These are phyloP conservation scores for Gossypium schwendimanii DNA, from an alignment of 441 rosid genomes.

Conservation along the genomic window DNA sequence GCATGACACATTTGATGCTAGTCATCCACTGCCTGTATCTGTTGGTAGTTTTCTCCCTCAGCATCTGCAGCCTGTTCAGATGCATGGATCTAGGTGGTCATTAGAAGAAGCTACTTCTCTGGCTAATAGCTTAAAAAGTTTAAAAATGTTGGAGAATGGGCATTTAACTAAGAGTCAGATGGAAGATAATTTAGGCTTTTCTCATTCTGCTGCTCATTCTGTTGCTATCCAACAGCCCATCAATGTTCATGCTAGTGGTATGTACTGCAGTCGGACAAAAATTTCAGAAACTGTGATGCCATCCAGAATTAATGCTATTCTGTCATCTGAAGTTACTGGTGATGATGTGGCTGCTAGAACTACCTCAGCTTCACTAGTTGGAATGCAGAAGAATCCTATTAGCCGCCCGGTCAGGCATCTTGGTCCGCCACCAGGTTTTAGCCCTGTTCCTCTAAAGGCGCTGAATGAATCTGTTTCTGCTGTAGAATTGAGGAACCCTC, in stretches of 20 bases:
- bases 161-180: slow-evolving; percentile 39
- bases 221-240: slow-evolving; percentile 38
- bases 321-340: slow-evolving; percentile 37
- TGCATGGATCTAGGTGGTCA: slow-evolving; percentile 42
- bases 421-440: slow-evolving; percentile 97
- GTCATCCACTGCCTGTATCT: slow-evolving; percentile 32
- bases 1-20: slow-evolving; percentile 34
- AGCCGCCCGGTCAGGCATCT: slow-evolving; percentile 67
- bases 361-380: slow-evolving; percentile 33
- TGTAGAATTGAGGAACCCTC: slow-evolving; percentile 31
- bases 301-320: slow-evolving; percentile 34
- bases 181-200: slow-evolving; percentile 37
- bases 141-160: slow-evolving; percentile 54
- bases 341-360: slow-evolving; percentile 38
- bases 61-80: slow-evolving; percentile 40
- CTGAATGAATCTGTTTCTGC: slow-evolving; percentile 36
- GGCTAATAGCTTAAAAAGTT: slow-evolving; percentile 50
- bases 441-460: slow-evolving; percentile 53
- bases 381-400: slow-evolving; percentile 58
- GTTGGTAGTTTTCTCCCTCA: slow-evolving; percentile 35
- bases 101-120: slow-evolving; percentile 45
- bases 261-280: slow-evolving; percentile 39
- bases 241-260: slow-evolving; percentile 26
- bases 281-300: slow-evolving; percentile 37
- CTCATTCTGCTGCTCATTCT: slow-evolving; percentile 28